Percentiles rank a stretch among this genome's conserved stretches.
Conservation (phyloP, 164 flowering plant genomes). For the Aristolochia fimbriata region DNA sequence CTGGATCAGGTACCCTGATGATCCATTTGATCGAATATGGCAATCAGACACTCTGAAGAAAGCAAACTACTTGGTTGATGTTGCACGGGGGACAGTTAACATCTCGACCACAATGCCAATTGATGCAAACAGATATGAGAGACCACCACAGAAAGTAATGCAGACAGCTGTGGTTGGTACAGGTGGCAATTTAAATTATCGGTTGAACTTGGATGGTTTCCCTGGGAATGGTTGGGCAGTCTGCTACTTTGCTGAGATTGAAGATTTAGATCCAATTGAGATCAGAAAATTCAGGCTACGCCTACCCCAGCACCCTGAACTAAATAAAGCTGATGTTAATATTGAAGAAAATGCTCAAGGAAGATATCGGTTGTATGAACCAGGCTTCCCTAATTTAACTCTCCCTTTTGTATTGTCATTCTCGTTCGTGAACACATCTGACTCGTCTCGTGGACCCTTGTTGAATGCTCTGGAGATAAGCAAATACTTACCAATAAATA, state of each 20-base stretch:
- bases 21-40: slow-evolving; percentile 97
- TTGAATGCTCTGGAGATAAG: slow-evolving; percentile 93
- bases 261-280: slow-evolving; percentile 60
- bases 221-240: slow-evolving; percentile 96
- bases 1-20: slow-evolving; percentile 83
- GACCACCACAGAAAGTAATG: slow-evolving; percentile 93
- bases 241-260: slow-evolving; percentile 87
- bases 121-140: slow-evolving; percentile 41
- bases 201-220: slow-evolving; percentile 88
- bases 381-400: slow-evolving; percentile 67
- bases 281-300: slow-evolving; percentile 69
- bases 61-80: slow-evolving; percentile 95
- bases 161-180: slow-evolving; percentile 98
- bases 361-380: slow-evolving; percentile 75
- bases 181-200: slow-evolving; percentile 73
- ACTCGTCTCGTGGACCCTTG: slow-evolving; percentile 85
- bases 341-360: slow-evolving; percentile 95
- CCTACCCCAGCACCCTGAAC: slow-evolving; percentile 56
- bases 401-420: slow-evolving; percentile 83
- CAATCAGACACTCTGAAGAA: slow-evolving; percentile 69
- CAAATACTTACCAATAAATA: slow-evolving; percentile 63
- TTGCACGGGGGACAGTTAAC: slow-evolving; percentile 77
- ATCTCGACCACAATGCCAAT: slow-evolving; percentile 63
- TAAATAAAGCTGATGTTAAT: slow-evolving; percentile 68
- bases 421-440: slow-evolving; percentile 55